phyloP scores from a whole-genome alignment of 2,329 filamentous ascomycete species.

The Coniochaeta hoffmannii region DNA sequence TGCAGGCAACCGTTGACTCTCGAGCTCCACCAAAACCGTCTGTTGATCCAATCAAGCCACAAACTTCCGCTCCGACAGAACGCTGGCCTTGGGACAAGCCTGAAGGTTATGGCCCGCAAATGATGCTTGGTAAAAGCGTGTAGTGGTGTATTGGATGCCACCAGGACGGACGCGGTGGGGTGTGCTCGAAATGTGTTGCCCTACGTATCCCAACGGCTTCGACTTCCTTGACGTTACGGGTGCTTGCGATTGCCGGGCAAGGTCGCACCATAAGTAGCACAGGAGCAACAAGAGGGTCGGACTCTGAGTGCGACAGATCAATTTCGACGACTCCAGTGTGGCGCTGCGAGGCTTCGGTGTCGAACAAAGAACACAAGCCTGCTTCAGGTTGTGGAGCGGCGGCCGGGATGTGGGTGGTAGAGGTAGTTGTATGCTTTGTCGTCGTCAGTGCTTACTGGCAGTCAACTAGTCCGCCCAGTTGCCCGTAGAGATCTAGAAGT shows the following conservation, averaged over 20 bases:
- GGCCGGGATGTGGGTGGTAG: not conserved
- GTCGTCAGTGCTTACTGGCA: no score
- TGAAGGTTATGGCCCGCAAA: not conserved
- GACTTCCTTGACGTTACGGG: not conserved
- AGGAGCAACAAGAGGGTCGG: not conserved
- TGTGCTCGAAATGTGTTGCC: not conserved
- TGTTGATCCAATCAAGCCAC: not conserved
- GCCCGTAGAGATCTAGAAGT: no score
- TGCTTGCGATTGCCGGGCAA: not conserved
- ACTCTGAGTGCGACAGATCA: not conserved
- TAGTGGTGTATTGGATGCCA: not conserved
- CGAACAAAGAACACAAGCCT: not conserved
- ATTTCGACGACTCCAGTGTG: slow-evolving; percentile 1
- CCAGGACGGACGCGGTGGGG: not conserved
- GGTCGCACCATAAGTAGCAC: not conserved
- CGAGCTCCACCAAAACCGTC: not conserved
- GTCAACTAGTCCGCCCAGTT: no score
- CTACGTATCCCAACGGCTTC: not conserved
- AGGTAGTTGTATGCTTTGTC: no score
- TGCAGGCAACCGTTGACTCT: slow-evolving; percentile 1
- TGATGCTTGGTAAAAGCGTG: not conserved
- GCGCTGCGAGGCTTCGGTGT: not conserved
- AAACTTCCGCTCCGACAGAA: not conserved
- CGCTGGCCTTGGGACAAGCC: not conserved
- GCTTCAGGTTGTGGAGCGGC: not conserved